Evolutionary conservation across 1,284 basidiomycete genomes (phyloP).

Genomic region (Puccinia coronata): DNA sequence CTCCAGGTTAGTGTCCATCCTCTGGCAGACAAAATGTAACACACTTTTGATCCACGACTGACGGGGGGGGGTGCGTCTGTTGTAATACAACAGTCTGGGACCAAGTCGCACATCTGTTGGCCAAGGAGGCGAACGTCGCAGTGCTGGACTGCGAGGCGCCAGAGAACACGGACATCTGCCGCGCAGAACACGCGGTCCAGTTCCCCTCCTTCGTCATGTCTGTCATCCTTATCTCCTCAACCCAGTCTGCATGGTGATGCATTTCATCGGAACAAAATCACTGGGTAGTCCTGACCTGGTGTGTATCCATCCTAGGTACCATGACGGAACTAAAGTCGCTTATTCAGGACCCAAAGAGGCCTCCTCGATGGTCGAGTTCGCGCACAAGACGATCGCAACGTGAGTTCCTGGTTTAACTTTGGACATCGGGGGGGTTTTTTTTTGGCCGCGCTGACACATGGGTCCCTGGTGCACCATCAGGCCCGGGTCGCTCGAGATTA

Average conservation of each 20-base stretch:
- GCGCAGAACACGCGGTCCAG: background rate
- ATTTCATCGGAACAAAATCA: too few species aligned
- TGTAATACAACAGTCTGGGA: slow-evolving; percentile 44
- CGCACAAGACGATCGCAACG: slow-evolving; percentile 17
- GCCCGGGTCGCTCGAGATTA: slow-evolving; percentile 11
- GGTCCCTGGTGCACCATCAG: slow-evolving; percentile 9
- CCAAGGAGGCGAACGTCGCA: slow-evolving; percentile 23
- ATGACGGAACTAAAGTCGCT: slow-evolving; percentile 24
- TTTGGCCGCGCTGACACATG: too few species aligned
- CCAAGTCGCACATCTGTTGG: slow-evolving; percentile 16
- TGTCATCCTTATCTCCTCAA: too few species aligned
- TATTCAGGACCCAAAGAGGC: slow-evolving; percentile 25
- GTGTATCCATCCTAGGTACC: too few species aligned
- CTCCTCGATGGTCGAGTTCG: slow-evolving; percentile 15
- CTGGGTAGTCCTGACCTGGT: too few species aligned
- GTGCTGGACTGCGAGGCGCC: slow-evolving; percentile 25
- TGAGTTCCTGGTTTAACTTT: slow-evolving; percentile 14
- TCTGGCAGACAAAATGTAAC: too few species aligned
- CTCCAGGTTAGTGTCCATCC: slow-evolving; percentile 19
- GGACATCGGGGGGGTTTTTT: too few species aligned
- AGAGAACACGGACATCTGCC: slow-evolving; percentile 15
- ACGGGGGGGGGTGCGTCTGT: too few species aligned
- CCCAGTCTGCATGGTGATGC: too few species aligned
- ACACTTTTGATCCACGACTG: background rate
- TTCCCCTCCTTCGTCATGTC: slow-evolving; percentile 40